A percentile compares a stretch with the other conserved stretches of the same genome.
Conservation (phyloP, 108 stramenopile species). For the Skeletonema marinoi region DNA sequence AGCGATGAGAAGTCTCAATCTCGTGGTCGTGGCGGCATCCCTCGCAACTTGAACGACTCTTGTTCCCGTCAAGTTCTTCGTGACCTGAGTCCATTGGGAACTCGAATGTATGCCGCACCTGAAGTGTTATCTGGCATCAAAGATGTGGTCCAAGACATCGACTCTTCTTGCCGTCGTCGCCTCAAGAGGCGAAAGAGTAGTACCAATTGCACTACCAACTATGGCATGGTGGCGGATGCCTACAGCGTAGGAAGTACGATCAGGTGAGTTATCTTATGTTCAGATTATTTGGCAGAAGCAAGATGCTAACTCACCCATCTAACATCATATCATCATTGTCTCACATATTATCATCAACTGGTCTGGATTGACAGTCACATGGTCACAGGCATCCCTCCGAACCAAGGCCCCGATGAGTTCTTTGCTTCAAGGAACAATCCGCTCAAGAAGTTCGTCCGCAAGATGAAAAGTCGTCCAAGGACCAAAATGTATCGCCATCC, state of each 20-base stretch:
- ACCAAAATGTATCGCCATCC: constrained; percentile 20
- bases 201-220: constrained; percentile 73
- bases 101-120: constrained; percentile 81
- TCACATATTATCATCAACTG: no score
- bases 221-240: constrained; percentile 88
- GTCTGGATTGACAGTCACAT: constrained; percentile 27
- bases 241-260: constrained; percentile 85
- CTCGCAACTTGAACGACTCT: not conserved
- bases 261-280: constrained; percentile 14
- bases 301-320: not conserved
- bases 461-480: constrained; percentile 16
- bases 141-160: not conserved
- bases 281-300: no score
- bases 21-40: not conserved
- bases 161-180: constrained; percentile 28
- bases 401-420: constrained; percentile 69
- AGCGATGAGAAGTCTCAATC: not conserved
- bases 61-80: not conserved
- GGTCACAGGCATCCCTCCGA: constrained; percentile 83
- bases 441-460: constrained; percentile 25
- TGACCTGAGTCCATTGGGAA: constrained; percentile 67
- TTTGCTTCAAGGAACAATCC: constrained; percentile 40
- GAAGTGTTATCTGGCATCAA: constrained; percentile 53
- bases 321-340: no score
- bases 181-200: constrained; percentile 24